Percentiles rank a stretch among this genome's conserved stretches.
These are phyloP conservation scores for Suillus variegatus DNA, from an alignment of 768 basidiomycete species.

Conservation along the genomic window DNA sequence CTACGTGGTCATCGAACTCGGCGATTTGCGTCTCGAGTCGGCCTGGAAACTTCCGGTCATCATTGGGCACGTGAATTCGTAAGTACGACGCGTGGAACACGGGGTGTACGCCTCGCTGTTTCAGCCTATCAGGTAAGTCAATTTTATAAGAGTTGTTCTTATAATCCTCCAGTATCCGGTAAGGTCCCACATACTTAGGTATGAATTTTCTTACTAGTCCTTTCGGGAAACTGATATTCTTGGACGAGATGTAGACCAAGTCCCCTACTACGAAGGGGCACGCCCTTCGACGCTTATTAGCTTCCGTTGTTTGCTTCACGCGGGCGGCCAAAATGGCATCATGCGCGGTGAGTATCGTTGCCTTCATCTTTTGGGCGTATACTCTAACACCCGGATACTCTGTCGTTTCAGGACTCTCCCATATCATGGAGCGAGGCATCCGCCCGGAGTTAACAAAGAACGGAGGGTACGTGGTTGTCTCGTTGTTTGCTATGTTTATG, in stretches of 20 bases:
- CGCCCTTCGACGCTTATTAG: conserved; percentile 20
- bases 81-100: conserved; percentile 36
- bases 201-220: conserved; percentile 29
- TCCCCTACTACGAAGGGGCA: conserved; percentile 22
- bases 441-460: conserved; percentile 37
- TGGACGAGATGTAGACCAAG: conserved; percentile 35
- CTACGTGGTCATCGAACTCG: conserved; percentile 21
- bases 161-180: conserved; percentile 18
- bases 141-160: conserved; percentile 20
- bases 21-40: conserved; percentile 23
- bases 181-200: conserved; percentile 39
- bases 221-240: conserved; percentile 36
- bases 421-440: conserved; percentile 30
- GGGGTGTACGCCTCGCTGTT: conserved; percentile 26
- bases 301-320: conserved; percentile 25
- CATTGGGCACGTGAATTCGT: conserved; percentile 33
- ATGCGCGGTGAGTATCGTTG: conserved; percentile 16
- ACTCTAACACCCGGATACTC: conserved; percentile 23
- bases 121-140: conserved; percentile 29
- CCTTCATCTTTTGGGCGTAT: conserved; percentile 19
- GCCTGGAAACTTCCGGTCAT: conserved; percentile 32
- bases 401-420: too few species aligned
- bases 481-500: conserved; percentile 33
- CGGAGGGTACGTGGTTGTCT: conserved; percentile 34
- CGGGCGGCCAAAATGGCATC: conserved; percentile 23